These are phyloP conservation scores for Quercus bicolor DNA, from an alignment of 306 rosid genomes.

Conservation along the genomic window DNA sequence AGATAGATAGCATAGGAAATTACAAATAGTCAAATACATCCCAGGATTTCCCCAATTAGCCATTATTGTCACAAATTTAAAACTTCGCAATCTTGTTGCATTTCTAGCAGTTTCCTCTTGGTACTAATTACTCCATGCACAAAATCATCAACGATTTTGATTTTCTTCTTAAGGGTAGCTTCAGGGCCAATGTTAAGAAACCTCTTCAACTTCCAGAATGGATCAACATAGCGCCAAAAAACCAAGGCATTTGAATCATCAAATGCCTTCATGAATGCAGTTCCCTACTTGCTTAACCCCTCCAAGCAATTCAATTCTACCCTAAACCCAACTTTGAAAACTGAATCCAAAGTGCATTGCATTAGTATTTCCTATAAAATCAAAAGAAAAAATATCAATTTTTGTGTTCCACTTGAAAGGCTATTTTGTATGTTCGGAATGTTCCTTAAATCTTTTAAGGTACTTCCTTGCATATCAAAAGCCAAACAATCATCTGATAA, in stretches of 20 bases:
- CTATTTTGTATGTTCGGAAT: no score
- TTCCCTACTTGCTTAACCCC: conserved; percentile 53
- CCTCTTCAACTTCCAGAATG: conserved; percentile 63
- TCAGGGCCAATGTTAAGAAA: conserved; percentile 61
- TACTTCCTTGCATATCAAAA: conserved; percentile 68
- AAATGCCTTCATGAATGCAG: conserved; percentile 60
- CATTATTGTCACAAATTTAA: background rate
- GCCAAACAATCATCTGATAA: conserved; percentile 21
- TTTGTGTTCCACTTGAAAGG: no score
- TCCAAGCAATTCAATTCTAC: conserved; percentile 70
- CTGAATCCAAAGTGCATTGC: conserved; percentile 68
- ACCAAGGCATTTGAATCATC: conserved; percentile 65
- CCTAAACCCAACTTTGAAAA: conserved; percentile 86
- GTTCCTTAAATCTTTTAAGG: no score
- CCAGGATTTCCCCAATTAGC: no score
- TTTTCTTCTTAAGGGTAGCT: conserved; percentile 47
- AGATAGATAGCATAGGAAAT: no score
- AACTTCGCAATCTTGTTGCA: conserved; percentile 41
- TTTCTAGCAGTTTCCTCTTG: conserved; percentile 31
- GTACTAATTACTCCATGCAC: conserved; percentile 41
- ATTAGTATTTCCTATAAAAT: conserved; percentile 51
- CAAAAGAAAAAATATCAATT: no score
- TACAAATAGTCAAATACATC: no score
- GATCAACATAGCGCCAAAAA: conserved; percentile 67
- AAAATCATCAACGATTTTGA: conserved; percentile 44